Base-by-base conservation (phyloP, 352 stramenopile species). In the Globisporangium middletonii region DNA sequence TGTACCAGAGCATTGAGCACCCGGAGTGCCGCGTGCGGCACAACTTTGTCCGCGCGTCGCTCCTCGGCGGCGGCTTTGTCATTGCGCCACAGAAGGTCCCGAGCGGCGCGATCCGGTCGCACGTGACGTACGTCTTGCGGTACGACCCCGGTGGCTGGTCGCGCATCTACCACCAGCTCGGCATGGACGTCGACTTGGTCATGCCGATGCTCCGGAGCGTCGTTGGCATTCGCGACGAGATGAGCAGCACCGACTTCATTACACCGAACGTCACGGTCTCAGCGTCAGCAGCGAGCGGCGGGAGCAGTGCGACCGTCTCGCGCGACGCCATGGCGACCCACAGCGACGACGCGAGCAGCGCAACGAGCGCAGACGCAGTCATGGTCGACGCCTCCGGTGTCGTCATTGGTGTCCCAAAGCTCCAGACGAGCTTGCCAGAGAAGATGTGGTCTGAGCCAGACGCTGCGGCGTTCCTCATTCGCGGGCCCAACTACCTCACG, bases 1-100 rank as follows among this genome's bases (percentile, higher is more conserved):
- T 95, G 83, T 95, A 92, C 72, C 84, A 95, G 68, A 92, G 81
- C 56, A 85, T 92, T 45, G 79, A 88, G 47, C 86, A 95, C 61
- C 83, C 86, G 0, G 84, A 95, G 57, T 92, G 83, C 47, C 83
- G 84, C 41, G 82, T 94, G 63, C 82, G 86, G 30, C 83, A 93
- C 68, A 93, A 94, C 60, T 95, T 83, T 57, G 83, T 95, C 47
- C 86, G 86, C 26, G 86, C 83, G 2, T 89, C 82, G 16, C 57
- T 95, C 8, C 62, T 94, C 3, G 85, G 83, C 30, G 86, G 83
- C 12, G 86, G 83, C 55, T 95, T 91, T 58, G 83, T 95, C 15
- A 92, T 95, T 56, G 86, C 86, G 23, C 86, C 86, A 3, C 83
- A 92, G 64, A 88, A 88, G 51, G 79, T 90, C 42, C 76, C 82